These are phyloP conservation scores for Talaromyces trachyspermus DNA, from an alignment of 495 filamentous ascomycete genomes.

Conservation along the genomic window DNA sequence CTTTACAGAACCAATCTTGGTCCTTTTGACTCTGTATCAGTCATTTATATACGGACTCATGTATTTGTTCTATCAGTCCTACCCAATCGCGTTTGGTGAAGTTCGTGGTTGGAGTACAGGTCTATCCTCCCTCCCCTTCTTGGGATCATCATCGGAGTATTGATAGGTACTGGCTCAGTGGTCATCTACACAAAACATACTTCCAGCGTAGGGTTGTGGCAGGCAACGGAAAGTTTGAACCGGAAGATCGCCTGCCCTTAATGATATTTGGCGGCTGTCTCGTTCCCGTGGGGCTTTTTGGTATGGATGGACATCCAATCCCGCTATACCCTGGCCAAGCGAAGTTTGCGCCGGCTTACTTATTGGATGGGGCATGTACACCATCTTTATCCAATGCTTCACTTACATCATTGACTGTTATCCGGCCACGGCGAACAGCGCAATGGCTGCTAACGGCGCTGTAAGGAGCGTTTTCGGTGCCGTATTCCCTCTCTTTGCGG, in stretches of 20 bases:
- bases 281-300: constrained; percentile 47
- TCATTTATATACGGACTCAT: constrained; percentile 55
- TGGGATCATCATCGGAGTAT: constrained; percentile 49
- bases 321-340: constrained; percentile 25
- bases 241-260: constrained; percentile 44
- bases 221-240: constrained; percentile 19
- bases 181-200: constrained; percentile 34
- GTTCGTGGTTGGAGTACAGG: constrained; percentile 30
- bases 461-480: constrained; percentile 56
- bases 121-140: constrained; percentile 60
- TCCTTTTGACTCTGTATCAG: constrained; percentile 59
- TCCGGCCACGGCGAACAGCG: constrained; percentile 60
- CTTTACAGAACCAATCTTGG: constrained; percentile 5
- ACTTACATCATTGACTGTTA: constrained; percentile 78
- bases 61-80: constrained; percentile 60
- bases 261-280: constrained; percentile 44
- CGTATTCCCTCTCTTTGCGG: constrained; percentile 37
- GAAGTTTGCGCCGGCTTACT: constrained; percentile 46
- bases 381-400: constrained; percentile 59
- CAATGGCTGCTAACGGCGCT: constrained; percentile 57
- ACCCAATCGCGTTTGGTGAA: constrained; percentile 54
- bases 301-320: constrained; percentile 47
- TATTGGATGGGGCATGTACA: constrained; percentile 61
- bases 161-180: constrained; percentile 58
- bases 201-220: constrained; percentile 15